phyloP scores from a whole-genome alignment of 345 rosid species.

The Rhizophora mangle region DNA sequence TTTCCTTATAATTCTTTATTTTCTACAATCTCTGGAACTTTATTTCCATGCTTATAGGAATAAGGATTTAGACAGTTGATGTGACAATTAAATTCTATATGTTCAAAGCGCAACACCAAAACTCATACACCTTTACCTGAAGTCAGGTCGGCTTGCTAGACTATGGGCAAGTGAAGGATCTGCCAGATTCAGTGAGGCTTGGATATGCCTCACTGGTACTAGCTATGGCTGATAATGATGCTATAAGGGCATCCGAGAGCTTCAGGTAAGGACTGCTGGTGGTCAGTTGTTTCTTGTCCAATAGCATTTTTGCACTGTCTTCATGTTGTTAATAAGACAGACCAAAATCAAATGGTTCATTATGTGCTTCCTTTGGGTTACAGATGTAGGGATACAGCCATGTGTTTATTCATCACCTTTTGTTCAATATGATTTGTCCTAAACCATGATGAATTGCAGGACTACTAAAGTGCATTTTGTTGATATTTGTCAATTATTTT shows the following conservation, averaged over 20 bases:
- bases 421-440: too few relatives aligned
- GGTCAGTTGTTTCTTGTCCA: neutral
- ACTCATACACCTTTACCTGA: conserved; percentile 23
- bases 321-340: too few relatives aligned
- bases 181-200: conserved; percentile 71
- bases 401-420: too few relatives aligned
- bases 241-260: conserved; percentile 60
- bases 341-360: too few relatives aligned
- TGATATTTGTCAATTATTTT: conserved; percentile 9
- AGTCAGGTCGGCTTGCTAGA: conserved; percentile 84
- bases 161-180: conserved; percentile 98
- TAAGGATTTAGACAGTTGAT: neutral
- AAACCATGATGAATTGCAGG: too few relatives aligned
- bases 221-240: conserved; percentile 78
- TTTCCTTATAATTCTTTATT: conserved; percentile 5
- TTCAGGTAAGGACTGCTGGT: conserved; percentile 44
- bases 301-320: neutral
- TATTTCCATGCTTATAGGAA: too few relatives aligned
- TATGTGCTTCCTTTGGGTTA: too few relatives aligned
- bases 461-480: neutral
- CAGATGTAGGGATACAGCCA: too few relatives aligned
- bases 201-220: conserved; percentile 83
- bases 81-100: neutral
- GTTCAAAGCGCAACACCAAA: conserved; percentile 12
- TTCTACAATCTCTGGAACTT: neutral